Evolutionary conservation across 2,329 filamentous ascomycete species (phyloP), one percentile per base, ranked within the genome.

Genomic region (Claviceps sp.): DNA sequence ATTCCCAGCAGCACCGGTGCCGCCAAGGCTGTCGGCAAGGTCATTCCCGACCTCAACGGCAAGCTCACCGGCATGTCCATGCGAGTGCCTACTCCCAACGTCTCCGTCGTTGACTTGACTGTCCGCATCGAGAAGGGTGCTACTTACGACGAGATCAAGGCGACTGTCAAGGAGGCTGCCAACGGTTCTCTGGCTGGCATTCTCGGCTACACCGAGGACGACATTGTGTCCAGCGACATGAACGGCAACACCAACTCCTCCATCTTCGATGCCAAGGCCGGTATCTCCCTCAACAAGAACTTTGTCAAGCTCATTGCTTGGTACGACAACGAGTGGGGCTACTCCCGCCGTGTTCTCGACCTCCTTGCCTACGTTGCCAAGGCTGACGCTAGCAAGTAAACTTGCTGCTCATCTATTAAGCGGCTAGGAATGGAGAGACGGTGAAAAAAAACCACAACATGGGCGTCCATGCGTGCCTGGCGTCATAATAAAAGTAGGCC

Each of bases 281-380:
- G 93, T 81, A 97, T 98, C 75, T 87, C 90, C 61, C 85, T 98
- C 65, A 98, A 97, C 84, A 75, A 89, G 68, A 90, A 96, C 84
- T 97, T 97, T 73, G 84, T 95, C 81, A 98, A 98, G 87, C 82
- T 98, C 58, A 86, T 96, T 71, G 84, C 84, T 66, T 97, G 91
- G 93, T 95, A 95, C 77, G 89, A 95, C 81, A 97, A 97, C 81
- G 91, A 97, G 83, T 96, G 90, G 89, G 93, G 90, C 68, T 97
- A 98, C 86, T 94, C 87, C 73, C 90, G 90, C 78, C 93, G 87
- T 82, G 87, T 90, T 66, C 76, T 90, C 62, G 87, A 93, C 75
- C 85, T 93, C 65, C 69, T 81, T 70, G 76, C 78, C 73, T 85
- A 89, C 78, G 80, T 90, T 65, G 77, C 85, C 73, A 87, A 87